Conservation (phyloP, 73 alveolate genomes). For the Uronychia binucleata region DNA sequence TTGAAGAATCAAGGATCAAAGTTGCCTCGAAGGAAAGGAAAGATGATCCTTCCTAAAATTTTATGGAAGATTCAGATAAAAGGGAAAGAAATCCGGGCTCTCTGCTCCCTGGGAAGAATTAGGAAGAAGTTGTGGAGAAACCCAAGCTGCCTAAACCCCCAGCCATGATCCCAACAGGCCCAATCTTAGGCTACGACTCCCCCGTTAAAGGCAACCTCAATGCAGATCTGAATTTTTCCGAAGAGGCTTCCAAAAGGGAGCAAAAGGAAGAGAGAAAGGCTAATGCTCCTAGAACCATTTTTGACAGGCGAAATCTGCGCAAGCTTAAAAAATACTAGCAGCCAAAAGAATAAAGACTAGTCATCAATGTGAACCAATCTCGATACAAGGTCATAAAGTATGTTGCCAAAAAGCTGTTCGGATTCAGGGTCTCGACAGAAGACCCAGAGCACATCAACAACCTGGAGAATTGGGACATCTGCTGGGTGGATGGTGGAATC, state of each 20-base stretch:
- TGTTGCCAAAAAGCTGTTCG: background rate
- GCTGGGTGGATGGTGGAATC: conserved; percentile 13
- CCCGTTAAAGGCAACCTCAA: background rate
- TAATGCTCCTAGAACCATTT: background rate
- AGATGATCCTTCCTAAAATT: no score
- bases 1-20: no score
- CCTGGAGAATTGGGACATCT: conserved; percentile 8
- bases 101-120: no score
- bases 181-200: no score
- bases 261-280: background rate
- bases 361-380: background rate
- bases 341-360: background rate
- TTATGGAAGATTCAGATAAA: no score
- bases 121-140: no score
- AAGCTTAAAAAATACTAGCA: background rate
- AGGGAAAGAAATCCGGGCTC: no score
- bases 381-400: background rate
- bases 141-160: no score
- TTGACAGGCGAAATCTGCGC: background rate
- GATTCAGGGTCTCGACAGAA: background rate
- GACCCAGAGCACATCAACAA: background rate
- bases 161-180: no score
- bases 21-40: no score
- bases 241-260: background rate
- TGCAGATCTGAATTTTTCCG: background rate